Percentiles rank a stretch among this genome's conserved stretches.
These are phyloP conservation scores for Komagataella pastoris DNA, from an alignment of 805 yeast species.

Conservation along the genomic window DNA sequence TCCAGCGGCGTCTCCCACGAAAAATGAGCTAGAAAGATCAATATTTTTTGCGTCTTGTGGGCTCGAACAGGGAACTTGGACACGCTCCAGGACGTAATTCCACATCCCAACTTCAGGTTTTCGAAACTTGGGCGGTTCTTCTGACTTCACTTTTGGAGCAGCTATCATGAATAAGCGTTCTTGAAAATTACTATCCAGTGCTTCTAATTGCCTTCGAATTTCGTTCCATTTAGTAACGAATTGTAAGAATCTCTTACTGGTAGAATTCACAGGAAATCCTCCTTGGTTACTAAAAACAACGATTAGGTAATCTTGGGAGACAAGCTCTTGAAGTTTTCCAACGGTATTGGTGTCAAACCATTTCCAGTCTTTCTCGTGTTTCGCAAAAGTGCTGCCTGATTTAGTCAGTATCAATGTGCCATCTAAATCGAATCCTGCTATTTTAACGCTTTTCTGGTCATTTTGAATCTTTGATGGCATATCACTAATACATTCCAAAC, in stretches of 20 bases:
- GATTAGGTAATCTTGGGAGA: constrained; percentile 17
- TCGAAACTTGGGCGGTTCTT: constrained; percentile 32
- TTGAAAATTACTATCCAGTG: constrained; percentile 7
- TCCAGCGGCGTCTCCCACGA: constrained; percentile 97
- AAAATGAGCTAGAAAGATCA: constrained; percentile 36
- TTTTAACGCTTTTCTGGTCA: constrained; percentile 10
- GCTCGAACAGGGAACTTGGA: neutral
- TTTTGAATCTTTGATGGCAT: neutral
- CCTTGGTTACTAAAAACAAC: constrained; percentile 87
- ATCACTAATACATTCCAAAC: neutral
- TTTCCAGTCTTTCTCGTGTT: constrained; percentile 61
- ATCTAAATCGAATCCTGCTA: constrained; percentile 81
- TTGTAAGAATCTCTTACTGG: constrained; percentile 19
- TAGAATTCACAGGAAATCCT: constrained; percentile 31
- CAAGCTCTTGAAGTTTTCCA: constrained; percentile 12
- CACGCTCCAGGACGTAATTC: constrained; percentile 24
- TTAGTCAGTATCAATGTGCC: constrained; percentile 60
- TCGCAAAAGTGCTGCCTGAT: constrained; percentile 45
- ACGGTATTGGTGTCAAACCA: constrained; percentile 25
- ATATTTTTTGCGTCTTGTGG: constrained; percentile 11
- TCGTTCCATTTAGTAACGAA: constrained; percentile 28
- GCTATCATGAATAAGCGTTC: constrained; percentile 39
- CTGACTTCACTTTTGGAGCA: constrained; percentile 31
- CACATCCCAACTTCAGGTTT: constrained; percentile 81
- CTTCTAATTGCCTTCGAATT: constrained; percentile 19